A percentile compares a stretch with the other conserved stretches of the same genome.
Evolutionary conservation across 768 basidiomycete species (phyloP).

Genomic region (Suillus bovinus): DNA sequence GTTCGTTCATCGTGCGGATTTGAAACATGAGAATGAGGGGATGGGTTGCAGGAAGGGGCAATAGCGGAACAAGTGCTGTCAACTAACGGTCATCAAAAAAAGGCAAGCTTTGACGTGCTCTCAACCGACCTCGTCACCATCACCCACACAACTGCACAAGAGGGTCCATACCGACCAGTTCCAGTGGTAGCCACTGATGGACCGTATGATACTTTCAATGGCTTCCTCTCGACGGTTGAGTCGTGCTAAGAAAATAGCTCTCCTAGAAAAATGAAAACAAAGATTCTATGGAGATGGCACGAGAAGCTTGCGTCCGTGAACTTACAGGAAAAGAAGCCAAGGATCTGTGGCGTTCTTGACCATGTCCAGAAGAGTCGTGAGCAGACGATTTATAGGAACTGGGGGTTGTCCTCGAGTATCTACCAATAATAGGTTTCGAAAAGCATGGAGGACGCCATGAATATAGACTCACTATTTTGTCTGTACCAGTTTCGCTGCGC

Average conservation of each 20-base stretch:
- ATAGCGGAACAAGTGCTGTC: constrained; percentile 42
- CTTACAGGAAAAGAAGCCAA: constrained; percentile 83
- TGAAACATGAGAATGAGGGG: constrained; percentile 74
- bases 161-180: constrained; percentile 95
- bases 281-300: constrained; percentile 3
- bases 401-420: constrained; percentile 72
- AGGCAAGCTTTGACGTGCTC: not conserved
- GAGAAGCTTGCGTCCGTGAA: constrained; percentile 8
- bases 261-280: constrained; percentile 44
- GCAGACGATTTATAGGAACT: constrained; percentile 58
- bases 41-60: constrained; percentile 52
- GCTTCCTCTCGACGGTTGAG: constrained; percentile 82
- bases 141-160: constrained; percentile 75
- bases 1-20: constrained; percentile 84
- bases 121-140: constrained; percentile 76
- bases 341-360: constrained; percentile 68
- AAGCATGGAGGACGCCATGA: not conserved
- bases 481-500: constrained; percentile 86
- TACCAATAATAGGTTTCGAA: constrained; percentile 25
- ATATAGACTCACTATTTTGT: constrained; percentile 58
- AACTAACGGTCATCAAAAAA: constrained; percentile 32
- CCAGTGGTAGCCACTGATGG: constrained; percentile 80
- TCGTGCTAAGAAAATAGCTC: constrained; percentile 80
- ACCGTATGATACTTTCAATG: constrained; percentile 75
- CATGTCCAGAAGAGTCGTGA: constrained; percentile 58